These are phyloP conservation scores for Trametes villosa DNA, from an alignment of 768 basidiomycete genomes.

Conservation along the genomic window DNA sequence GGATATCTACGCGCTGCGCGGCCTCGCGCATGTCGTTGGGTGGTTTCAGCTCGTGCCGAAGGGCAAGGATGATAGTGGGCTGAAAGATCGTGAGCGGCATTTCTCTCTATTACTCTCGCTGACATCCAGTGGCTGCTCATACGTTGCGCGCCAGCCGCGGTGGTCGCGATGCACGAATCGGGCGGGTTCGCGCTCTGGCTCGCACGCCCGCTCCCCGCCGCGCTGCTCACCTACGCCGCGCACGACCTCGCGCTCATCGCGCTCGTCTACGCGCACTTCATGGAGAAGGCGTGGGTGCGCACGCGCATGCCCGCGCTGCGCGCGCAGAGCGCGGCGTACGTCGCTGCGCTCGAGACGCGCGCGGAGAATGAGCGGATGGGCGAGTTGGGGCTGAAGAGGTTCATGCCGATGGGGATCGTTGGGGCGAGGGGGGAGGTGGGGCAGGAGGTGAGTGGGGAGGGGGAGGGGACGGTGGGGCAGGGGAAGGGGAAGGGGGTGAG, in stretches of 20 bases:
- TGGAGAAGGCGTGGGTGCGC: slow-evolving; percentile 21
- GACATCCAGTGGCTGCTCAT: no score
- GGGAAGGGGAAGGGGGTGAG: no score
- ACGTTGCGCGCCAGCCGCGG: slow-evolving; percentile 36
- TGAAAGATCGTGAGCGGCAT: slow-evolving; percentile 11
- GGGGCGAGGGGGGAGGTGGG: slow-evolving; percentile 2
- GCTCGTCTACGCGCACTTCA: slow-evolving; percentile 41
- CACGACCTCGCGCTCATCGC: slow-evolving; percentile 47
- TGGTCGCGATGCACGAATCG: slow-evolving; percentile 43
- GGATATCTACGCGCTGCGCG: slow-evolving; percentile 7
- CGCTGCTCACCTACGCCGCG: slow-evolving; percentile 46
- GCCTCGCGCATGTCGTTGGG: background rate
- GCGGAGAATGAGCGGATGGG: slow-evolving; percentile 10
- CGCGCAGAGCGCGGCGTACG: slow-evolving; percentile 23
- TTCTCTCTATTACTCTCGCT: background rate
- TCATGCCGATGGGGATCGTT: slow-evolving; percentile 27
- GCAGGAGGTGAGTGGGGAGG: no score
- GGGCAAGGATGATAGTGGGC: background rate
- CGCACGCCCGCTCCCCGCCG: slow-evolving; percentile 39
- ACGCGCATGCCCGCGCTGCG: slow-evolving; percentile 6
- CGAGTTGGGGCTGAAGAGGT: slow-evolving; percentile 16
- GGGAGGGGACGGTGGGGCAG: no score
- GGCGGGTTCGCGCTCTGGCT: slow-evolving; percentile 39
- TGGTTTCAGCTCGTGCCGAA: background rate
- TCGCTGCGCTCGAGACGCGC: slow-evolving; percentile 21